These are phyloP conservation scores for Coemansia sp. DNA, from an alignment of 192 early-diverging fungal genomes.

Conservation along the genomic window DNA sequence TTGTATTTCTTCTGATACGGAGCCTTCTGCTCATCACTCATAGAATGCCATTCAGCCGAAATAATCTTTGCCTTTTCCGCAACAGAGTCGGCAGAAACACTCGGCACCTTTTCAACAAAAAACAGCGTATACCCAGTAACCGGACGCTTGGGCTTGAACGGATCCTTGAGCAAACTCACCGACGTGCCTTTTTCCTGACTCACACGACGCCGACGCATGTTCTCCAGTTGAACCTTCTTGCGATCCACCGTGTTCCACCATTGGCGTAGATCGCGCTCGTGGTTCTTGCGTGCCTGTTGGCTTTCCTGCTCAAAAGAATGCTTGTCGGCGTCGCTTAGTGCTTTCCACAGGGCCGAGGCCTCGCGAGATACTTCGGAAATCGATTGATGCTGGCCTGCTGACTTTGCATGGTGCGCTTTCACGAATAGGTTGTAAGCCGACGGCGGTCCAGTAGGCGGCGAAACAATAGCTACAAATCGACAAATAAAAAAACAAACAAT, in stretches of 20 bases:
- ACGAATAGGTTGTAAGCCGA: slow-evolving; percentile 20
- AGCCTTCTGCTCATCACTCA: slow-evolving; percentile 33
- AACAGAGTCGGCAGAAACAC: neutral
- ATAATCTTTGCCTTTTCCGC: neutral
- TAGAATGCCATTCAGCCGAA: slow-evolving; percentile 32
- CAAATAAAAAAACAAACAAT: too few species aligned
- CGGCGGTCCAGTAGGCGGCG: slow-evolving; percentile 16
- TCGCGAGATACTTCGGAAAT: too few species aligned
- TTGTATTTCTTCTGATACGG: slow-evolving; percentile 20
- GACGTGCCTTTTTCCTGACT: slow-evolving; percentile 7
- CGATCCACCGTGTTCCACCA: slow-evolving; percentile 45
- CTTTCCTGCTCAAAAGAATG: slow-evolving; percentile 4
- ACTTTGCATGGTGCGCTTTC: neutral
- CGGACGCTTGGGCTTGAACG: slow-evolving; percentile 44
- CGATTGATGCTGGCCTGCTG: neutral
- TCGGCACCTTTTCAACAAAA: neutral
- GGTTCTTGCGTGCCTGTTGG: slow-evolving; percentile 5
- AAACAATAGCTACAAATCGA: neutral
- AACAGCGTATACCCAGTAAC: slow-evolving; percentile 16
- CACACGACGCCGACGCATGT: slow-evolving; percentile 34
- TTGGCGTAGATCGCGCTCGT: slow-evolving; percentile 20
- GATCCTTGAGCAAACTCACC: slow-evolving; percentile 33
- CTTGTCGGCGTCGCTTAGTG: slow-evolving; percentile 20
- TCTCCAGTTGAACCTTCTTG: slow-evolving; percentile 36
- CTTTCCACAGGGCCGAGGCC: slow-evolving; percentile 13